Percentiles rank a stretch among this genome's conserved stretches.
Evolutionary conservation across 2,329 filamentous ascomycete species (phyloP).

Genomic region (Eurotiales sp.): DNA sequence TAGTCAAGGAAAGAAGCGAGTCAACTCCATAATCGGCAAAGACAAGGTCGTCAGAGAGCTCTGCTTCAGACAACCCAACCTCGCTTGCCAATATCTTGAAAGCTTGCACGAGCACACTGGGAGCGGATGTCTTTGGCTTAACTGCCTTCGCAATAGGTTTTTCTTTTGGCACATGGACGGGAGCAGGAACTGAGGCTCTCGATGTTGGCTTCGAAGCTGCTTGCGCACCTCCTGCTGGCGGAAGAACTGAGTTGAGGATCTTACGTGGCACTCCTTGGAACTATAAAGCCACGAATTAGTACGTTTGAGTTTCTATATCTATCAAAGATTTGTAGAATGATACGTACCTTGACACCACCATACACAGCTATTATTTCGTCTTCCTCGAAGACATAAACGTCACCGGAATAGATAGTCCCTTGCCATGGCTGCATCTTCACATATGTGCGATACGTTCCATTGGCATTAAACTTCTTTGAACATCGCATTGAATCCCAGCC

Average conservation of each 20-base stretch:
- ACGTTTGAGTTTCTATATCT: neutral
- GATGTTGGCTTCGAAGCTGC: constrained; percentile 21
- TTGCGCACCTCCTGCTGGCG: constrained; percentile 27
- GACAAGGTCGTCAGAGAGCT: constrained; percentile 25
- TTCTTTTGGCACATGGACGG: constrained; percentile 25
- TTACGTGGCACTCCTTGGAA: constrained; percentile 30
- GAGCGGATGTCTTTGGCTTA: constrained; percentile 24
- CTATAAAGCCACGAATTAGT: constrained; percentile 19
- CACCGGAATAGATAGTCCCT: constrained; percentile 42
- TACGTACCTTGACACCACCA: constrained; percentile 39
- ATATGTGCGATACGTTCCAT: constrained; percentile 27
- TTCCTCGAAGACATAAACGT: constrained; percentile 51
- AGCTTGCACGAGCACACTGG: constrained; percentile 34
- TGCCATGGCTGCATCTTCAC: constrained; percentile 30
- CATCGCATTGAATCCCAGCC: constrained; percentile 32
- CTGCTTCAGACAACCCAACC: constrained; percentile 31
- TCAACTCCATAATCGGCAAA: constrained; percentile 31
- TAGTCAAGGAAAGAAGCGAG: constrained; percentile 31
- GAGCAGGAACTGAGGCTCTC: constrained; percentile 20
- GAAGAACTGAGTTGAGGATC: constrained; percentile 32
- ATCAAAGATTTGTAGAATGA: too few species aligned
- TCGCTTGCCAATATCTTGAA: constrained; percentile 33
- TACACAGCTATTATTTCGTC: constrained; percentile 15
- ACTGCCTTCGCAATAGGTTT: constrained; percentile 26
- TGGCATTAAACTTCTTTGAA: constrained; percentile 20